Evolutionary conservation across 2,329 filamentous ascomycete genomes (phyloP), one percentile per base, ranked within the genome.

Genomic region (Chaetomiaceae sp.): DNA sequence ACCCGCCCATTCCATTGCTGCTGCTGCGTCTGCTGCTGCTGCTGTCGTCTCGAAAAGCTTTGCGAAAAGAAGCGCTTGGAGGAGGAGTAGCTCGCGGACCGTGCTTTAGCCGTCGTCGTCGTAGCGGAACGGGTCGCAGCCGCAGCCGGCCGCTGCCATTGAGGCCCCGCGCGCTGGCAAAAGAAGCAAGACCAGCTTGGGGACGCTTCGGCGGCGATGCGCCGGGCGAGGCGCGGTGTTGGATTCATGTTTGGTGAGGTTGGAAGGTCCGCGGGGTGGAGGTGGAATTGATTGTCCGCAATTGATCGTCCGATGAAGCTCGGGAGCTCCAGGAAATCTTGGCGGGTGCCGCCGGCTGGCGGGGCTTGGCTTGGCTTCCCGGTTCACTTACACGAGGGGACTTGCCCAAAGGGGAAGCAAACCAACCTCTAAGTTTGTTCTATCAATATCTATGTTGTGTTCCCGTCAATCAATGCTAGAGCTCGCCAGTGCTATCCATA

Each of bases 21-120:
- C 42, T 64, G 55, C 43, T 58, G 51, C 17, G 63, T 61, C 27
- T 62, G 59, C 43, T 65, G 61, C 51, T 62, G 65, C 45, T 65
- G 66, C 44, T 61, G 54, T 55, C 55, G 37, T 45, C 56, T 58
- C 40, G 57, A 53, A 8, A 51, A 33, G 27, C 63, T 54, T 19
- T 54, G 22, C 11, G 58, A 55, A 19, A 62, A 52, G 54, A 55
- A 59, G 4, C 54, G 54, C 25, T 31, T 39, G 4, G 52, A 42
- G n/a, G n/a, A n/a, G n/a, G n/a, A n/a, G n/a, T n/a, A n/a, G 25
- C 43, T 15, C 20, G 19, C 29, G 17, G 25, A 20, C 14, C 20
- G 47, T 3, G 40, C 22, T 27, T 33, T 25, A 2, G 27, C 17
- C 2, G 19, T 38, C 43, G 54, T 23, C 31, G 17, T 49, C 19